These are phyloP conservation scores for Mycosphaerella sp. DNA, from an alignment of 2,329 filamentous ascomycete species.

Conservation along the genomic window DNA sequence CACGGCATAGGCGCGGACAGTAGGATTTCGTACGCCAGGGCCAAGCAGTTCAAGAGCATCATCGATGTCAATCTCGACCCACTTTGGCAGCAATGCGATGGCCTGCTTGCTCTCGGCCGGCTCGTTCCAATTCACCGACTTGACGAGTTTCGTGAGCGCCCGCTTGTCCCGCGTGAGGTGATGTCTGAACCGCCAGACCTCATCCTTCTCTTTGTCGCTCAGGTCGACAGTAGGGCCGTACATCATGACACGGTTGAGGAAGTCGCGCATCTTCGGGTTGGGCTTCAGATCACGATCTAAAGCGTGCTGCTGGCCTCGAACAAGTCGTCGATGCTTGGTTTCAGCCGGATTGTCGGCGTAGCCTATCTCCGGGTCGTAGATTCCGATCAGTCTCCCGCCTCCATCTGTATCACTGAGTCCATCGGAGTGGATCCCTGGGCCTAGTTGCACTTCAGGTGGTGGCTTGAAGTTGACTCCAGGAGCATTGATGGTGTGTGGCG, in stretches of 20 bases:
- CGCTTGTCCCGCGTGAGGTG: constrained; percentile 84
- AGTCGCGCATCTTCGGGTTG: constrained; percentile 90
- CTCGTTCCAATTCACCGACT: constrained; percentile 93
- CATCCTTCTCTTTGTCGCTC: constrained; percentile 84
- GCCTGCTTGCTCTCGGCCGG: constrained; percentile 79
- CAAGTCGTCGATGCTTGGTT: constrained; percentile 84
- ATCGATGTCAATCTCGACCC: constrained; percentile 95
- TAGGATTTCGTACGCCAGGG: constrained; percentile 80
- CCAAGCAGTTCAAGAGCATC: constrained; percentile 92
- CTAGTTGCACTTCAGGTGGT: constrained; percentile 80
- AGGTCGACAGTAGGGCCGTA: constrained; percentile 89
- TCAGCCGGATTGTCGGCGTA: constrained; percentile 89
- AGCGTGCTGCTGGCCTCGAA: constrained; percentile 85
- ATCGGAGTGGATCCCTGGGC: constrained; percentile 75
- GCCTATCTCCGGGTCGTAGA: constrained; percentile 91
- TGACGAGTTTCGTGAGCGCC: constrained; percentile 91
- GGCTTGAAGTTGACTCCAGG: constrained; percentile 69
- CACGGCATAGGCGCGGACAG: constrained; percentile 88
- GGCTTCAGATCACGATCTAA: constrained; percentile 93
- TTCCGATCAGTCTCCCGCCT: constrained; percentile 64
- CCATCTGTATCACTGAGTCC: constrained; percentile 47
- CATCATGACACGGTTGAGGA: constrained; percentile 81
- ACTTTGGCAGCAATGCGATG: constrained; percentile 80
- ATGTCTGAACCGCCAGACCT: constrained; percentile 96
- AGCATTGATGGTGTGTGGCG: constrained; percentile 51